Conservation (phyloP, 768 basidiomycete species). For the Termitomyces sp. region DNA sequence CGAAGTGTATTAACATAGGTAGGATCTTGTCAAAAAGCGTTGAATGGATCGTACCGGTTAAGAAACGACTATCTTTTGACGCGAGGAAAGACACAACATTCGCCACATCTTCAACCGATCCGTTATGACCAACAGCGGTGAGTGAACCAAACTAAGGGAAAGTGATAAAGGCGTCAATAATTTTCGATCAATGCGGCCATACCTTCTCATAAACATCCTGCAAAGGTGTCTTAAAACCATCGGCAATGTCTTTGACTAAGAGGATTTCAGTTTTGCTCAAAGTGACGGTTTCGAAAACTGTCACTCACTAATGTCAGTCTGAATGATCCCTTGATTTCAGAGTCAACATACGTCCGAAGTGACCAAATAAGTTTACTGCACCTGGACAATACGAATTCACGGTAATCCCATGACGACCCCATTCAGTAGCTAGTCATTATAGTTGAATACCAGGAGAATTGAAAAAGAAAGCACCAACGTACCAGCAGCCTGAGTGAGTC, state of each 20-base stretch:
- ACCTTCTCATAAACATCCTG: slow-evolving; percentile 6
- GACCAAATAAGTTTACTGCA: not conserved
- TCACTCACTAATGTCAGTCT: slow-evolving; percentile 13
- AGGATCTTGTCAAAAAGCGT: not conserved
- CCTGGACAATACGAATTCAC: slow-evolving; percentile 27
- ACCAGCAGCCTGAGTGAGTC: not conserved
- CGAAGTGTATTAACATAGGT: not conserved
- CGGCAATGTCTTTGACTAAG: slow-evolving; percentile 8
- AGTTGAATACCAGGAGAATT: not conserved
- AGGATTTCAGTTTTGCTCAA: not conserved
- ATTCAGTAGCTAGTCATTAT: not conserved
- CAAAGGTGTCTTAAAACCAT: not conserved
- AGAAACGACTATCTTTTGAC: slow-evolving; percentile 26
- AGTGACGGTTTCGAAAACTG: not conserved
- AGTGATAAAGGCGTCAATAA: too few relatives aligned
- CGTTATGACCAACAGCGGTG: slow-evolving; percentile 13
- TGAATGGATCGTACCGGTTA: slow-evolving; percentile 23
- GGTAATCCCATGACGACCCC: slow-evolving; percentile 21
- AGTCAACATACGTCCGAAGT: not conserved
- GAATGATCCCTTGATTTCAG: slow-evolving; percentile 6
- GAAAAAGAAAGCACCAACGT: not conserved
- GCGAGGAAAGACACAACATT: slow-evolving; percentile 30
- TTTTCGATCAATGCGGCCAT: not conserved
- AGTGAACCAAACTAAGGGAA: not conserved
- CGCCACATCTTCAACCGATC: slow-evolving; percentile 26